These are phyloP conservation scores for Striga asiatica DNA, from an alignment of 257 asterid genomes.

Conservation along the genomic window DNA sequence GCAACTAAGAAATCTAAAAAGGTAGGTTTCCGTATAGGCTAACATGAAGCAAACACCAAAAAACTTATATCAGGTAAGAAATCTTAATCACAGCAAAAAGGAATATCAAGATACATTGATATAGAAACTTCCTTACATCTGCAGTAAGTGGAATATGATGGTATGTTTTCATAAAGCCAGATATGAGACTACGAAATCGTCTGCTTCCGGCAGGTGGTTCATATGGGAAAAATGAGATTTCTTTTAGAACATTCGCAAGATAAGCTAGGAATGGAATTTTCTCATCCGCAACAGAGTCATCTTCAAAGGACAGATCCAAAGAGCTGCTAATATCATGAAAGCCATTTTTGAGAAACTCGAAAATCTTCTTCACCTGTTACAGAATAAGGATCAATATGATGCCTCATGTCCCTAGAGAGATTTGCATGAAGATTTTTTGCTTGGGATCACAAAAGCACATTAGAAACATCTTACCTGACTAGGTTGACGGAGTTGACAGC, in stretches of 20 bases:
- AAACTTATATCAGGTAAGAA: neutral
- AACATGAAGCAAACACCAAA: neutral
- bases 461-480: slow-evolving; percentile 43
- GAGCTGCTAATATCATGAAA: slow-evolving; percentile 86
- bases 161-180: slow-evolving; percentile 85
- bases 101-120: slow-evolving; percentile 4
- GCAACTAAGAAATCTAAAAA: neutral
- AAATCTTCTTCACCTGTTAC: slow-evolving; percentile 77
- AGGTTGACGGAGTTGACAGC: slow-evolving; percentile 92
- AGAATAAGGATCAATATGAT: slow-evolving; percentile 22
- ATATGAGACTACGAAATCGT: slow-evolving; percentile 71
- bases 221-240: slow-evolving; percentile 64
- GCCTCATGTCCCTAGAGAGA: slow-evolving; percentile 9
- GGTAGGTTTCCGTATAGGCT: slow-evolving; percentile 4
- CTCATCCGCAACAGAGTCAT: slow-evolving; percentile 98
- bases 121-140: slow-evolving; percentile 50
- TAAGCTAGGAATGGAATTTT: slow-evolving; percentile 95
- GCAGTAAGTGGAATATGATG: slow-evolving; percentile 87
- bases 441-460: slow-evolving; percentile 1
- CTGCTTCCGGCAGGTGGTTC: slow-evolving; percentile 97
- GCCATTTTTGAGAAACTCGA: slow-evolving; percentile 84
- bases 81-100: neutral
- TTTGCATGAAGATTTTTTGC: neutral
- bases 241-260: slow-evolving; percentile 80
- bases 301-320: slow-evolving; percentile 84